phyloP scores from a whole-genome alignment of 139 green algal genomes.

The Chlamydomonas schloesseri region DNA sequence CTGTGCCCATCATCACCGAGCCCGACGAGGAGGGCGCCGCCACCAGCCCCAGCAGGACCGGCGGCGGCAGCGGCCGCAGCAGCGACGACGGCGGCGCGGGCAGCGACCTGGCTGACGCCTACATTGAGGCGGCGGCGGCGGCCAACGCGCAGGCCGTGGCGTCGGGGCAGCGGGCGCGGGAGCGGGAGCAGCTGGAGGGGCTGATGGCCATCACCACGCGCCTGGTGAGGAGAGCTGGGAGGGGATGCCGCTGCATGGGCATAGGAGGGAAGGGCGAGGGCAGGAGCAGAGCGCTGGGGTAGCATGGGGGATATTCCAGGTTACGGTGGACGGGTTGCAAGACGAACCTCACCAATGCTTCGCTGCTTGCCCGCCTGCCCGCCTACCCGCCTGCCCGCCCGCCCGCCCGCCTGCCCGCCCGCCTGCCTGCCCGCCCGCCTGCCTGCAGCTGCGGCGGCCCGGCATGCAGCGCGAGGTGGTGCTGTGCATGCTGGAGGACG shows the following conservation, averaged over 20 bases:
- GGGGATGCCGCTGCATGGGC: neutral
- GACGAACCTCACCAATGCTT: too few relatives aligned
- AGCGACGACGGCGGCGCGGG: neutral
- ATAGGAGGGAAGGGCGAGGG: too few relatives aligned
- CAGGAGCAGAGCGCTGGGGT: too few relatives aligned
- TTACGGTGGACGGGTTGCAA: too few relatives aligned
- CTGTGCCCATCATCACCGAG: slow-evolving; percentile 5
- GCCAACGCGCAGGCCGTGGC: neutral
- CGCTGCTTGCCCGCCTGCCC: too few relatives aligned
- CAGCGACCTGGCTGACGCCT: neutral
- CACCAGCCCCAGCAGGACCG: neutral
- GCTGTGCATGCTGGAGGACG: slow-evolving; percentile 49
- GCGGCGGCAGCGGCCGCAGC: neutral
- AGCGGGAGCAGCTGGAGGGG: slow-evolving; percentile 16
- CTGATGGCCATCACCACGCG: slow-evolving; percentile 43
- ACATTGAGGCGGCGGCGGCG: slow-evolving; percentile 19
- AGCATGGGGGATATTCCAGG: too few relatives aligned
- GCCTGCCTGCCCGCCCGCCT: too few relatives aligned
- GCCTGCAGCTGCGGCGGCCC: slow-evolving; percentile 34
- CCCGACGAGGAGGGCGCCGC: neutral
- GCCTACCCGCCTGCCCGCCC: neutral
- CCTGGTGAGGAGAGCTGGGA: neutral
- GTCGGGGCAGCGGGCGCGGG: neutral
- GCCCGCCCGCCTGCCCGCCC: too few relatives aligned
- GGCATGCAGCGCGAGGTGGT: slow-evolving; percentile 52